Percentiles rank a stretch among this genome's conserved stretches.
phyloP scores from a whole-genome alignment of 23 red algal genomes.

The Cyanidium caldarium region DNA sequence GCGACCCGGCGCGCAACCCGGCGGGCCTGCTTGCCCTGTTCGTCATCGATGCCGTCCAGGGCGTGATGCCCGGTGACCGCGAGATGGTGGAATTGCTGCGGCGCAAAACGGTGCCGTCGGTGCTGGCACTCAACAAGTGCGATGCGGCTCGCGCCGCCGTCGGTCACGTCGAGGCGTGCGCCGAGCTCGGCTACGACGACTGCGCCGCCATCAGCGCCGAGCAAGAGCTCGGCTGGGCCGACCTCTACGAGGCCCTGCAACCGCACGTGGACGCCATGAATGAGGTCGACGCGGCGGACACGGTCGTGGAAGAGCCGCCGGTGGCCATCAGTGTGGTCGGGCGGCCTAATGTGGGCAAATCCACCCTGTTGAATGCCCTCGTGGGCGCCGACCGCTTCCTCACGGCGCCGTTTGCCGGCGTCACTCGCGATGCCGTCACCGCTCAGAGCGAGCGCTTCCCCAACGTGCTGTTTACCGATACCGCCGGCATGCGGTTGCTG shows the following conservation, averaged over 20 bases:
- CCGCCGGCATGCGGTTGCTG: background rate
- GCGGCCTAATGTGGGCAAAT: conserved; percentile 95
- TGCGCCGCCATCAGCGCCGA: conserved; percentile 47
- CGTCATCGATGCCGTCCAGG: conserved; percentile 48
- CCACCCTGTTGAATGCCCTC: conserved; percentile 57
- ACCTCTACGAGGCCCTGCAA: conserved; percentile 48
- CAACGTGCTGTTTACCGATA: background rate
- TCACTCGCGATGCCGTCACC: conserved; percentile 74
- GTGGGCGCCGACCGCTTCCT: conserved; percentile 44
- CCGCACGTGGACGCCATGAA: background rate
- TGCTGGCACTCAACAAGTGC: conserved; percentile 56
- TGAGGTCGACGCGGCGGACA: background rate
- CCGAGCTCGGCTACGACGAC: conserved; percentile 53
- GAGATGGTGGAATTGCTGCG: conserved; percentile 58
- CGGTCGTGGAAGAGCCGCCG: background rate
- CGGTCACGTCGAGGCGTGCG: conserved; percentile 26
- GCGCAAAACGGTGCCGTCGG: background rate
- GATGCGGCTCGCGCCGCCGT: conserved; percentile 27
- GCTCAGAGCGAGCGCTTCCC: background rate
- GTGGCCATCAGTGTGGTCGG: conserved; percentile 40
- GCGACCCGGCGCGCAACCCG: background rate
- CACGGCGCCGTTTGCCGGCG: conserved; percentile 51
- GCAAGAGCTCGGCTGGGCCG: conserved; percentile 53
- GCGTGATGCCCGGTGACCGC: conserved; percentile 35
- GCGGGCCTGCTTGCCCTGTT: conserved; percentile 18